Evolutionary conservation across 768 basidiomycete genomes (phyloP).

Genomic region (Symmetrospora coprosmae): DNA sequence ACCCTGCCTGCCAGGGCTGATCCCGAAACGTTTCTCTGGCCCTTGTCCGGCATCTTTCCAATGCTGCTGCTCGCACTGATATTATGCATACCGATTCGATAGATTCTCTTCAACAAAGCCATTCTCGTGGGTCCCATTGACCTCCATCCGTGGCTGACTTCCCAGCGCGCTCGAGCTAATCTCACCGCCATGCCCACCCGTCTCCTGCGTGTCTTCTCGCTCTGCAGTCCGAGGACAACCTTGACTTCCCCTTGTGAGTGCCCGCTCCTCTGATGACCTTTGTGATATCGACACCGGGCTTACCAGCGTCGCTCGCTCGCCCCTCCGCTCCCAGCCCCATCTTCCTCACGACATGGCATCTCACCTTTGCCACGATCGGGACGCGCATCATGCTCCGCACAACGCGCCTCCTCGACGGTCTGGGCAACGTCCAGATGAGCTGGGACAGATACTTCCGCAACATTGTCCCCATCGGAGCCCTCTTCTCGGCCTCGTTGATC

Average conservation of each 20-base stretch:
- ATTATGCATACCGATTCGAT: not conserved
- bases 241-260: slow-evolving; percentile 22
- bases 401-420: slow-evolving; percentile 62
- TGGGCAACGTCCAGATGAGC: slow-evolving; percentile 60
- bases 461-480: slow-evolving; percentile 81
- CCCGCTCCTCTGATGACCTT: not conserved
- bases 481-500: slow-evolving; percentile 84
- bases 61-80: not conserved
- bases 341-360: slow-evolving; percentile 31
- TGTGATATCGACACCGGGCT: not conserved
- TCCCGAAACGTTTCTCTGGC: no score
- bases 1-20: not conserved
- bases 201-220: not conserved
- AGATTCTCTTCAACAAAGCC: slow-evolving; percentile 25
- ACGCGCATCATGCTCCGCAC: slow-evolving; percentile 71
- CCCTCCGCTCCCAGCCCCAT: slow-evolving; percentile 17
- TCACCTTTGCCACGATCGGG: slow-evolving; percentile 47
- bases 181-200: not conserved
- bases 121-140: slow-evolving; percentile 8
- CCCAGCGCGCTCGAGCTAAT: not conserved
- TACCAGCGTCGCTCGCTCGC: not conserved
- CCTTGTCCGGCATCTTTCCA: no score
- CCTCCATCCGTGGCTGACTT: not conserved
- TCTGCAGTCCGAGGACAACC: slow-evolving; percentile 2
- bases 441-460: slow-evolving; percentile 63